Evolutionary conservation across 2,329 filamentous ascomycete genomes (phyloP).

Genomic region (Scedosporium aurantiacum): DNA sequence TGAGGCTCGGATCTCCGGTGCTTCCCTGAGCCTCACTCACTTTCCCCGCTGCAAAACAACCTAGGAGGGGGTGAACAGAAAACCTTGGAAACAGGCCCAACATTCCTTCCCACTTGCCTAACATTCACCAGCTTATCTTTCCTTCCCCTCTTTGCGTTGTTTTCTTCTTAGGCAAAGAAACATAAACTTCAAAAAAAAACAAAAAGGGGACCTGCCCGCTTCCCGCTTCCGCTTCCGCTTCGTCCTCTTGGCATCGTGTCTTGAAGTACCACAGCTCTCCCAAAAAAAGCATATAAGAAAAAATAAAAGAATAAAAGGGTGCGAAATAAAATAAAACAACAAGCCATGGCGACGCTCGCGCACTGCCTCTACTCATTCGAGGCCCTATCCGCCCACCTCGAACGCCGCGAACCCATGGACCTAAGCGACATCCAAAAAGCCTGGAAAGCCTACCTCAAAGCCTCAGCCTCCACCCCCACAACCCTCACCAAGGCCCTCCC

Average conservation of each 20-base stretch:
- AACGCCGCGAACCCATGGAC: constrained; percentile 53
- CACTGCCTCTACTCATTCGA: constrained; percentile 96
- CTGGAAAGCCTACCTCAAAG: constrained; percentile 33
- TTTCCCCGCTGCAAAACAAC: not conserved
- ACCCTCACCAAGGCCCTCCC: constrained; percentile 24
- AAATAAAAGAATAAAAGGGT: not conserved
- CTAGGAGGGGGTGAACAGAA: not conserved
- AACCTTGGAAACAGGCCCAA: too few relatives aligned
- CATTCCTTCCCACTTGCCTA: too few relatives aligned
- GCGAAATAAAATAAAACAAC: not conserved
- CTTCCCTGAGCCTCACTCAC: not conserved
- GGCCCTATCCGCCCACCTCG: constrained; percentile 63
- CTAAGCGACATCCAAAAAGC: constrained; percentile 60
- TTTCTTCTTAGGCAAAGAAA: too few relatives aligned
- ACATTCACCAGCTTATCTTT: too few relatives aligned
- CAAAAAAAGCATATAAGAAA: not conserved
- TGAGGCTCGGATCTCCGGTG: not conserved
- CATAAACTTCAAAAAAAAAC: too few relatives aligned
- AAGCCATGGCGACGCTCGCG: constrained; percentile 65
- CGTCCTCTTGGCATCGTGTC: not conserved
- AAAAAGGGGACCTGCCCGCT: not conserved
- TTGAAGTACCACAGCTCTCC: not conserved
- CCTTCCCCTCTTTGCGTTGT: too few relatives aligned
- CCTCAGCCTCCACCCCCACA: constrained; percentile 9
- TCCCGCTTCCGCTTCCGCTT: not conserved